phyloP scores from a whole-genome alignment of 805 yeast species.

The Teunomyces stri region DNA sequence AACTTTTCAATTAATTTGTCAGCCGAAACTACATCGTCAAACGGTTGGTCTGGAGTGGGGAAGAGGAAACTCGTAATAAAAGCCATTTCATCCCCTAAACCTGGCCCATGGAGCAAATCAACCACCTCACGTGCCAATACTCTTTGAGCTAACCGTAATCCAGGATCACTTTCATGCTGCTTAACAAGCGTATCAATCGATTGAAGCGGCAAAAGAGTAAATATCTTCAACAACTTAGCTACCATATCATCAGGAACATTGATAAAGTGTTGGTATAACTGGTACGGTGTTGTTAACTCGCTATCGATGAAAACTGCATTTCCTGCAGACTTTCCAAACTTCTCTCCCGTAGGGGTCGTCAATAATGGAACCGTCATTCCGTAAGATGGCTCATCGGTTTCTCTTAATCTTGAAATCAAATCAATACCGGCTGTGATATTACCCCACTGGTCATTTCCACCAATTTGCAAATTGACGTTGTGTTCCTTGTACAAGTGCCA shows the following conservation, averaged over 20 bases:
- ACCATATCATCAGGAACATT: constrained; percentile 78
- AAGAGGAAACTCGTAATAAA: constrained; percentile 66
- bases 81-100: constrained; percentile 66
- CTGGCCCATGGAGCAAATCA: constrained; percentile 82
- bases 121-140: constrained; percentile 81
- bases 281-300: constrained; percentile 72
- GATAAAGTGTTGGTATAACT: constrained; percentile 81
- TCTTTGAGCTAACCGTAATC: constrained; percentile 68
- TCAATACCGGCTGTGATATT: constrained; percentile 96
- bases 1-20: constrained; percentile 56
- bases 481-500: constrained; percentile 67
- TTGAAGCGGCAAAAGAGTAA: constrained; percentile 71
- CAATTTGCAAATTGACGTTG: constrained; percentile 73
- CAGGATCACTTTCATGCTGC: constrained; percentile 58
- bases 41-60: constrained; percentile 52
- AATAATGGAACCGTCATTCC: constrained; percentile 90
- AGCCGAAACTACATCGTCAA: constrained; percentile 44
- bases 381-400: constrained; percentile 24
- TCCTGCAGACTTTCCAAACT: constrained; percentile 96
- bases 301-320: constrained; percentile 88
- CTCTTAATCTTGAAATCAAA: constrained; percentile 59
- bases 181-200: constrained; percentile 54
- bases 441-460: constrained; percentile 99
- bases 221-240: constrained; percentile 62
- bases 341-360: constrained; percentile 85